Evolutionary conservation across 768 basidiomycete genomes (phyloP).

Genomic region (Erythrobasidium yunnanense): DNA sequence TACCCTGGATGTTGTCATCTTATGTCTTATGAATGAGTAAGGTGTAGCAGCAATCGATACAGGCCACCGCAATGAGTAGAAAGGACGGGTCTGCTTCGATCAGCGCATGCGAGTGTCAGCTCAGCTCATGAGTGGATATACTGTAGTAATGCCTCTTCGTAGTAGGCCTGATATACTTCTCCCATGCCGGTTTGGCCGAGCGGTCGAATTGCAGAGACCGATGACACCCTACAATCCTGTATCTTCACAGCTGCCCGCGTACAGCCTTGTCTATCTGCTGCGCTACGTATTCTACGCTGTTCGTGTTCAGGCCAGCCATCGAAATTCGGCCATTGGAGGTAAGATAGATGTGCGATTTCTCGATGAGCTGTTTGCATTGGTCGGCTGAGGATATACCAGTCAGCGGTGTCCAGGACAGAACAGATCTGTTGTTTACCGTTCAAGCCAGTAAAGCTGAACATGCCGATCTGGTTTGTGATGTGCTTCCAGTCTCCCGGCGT

Average conservation of each 20-base stretch:
- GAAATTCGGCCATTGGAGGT: conserved; percentile 77
- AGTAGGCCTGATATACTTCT: no score
- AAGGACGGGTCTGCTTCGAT: no score
- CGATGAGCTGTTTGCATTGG: conserved; percentile 70
- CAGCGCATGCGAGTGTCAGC: no score
- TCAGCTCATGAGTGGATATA: no score
- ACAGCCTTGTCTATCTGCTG: conserved; percentile 73
- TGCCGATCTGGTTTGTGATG: conserved; percentile 90
- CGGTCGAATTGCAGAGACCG: no score
- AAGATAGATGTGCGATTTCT: conserved; percentile 86
- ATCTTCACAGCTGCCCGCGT: conserved; percentile 46
- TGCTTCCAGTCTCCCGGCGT: conserved; percentile 94
- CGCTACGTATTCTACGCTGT: conserved; percentile 82
- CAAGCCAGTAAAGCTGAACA: conserved; percentile 81
- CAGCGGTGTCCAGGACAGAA: neutral
- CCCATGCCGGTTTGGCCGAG: no score
- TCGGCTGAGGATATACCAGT: conserved; percentile 45
- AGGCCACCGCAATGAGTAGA: no score
- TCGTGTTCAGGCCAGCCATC: conserved; percentile 77
- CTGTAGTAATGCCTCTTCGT: no score
- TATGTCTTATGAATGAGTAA: no score
- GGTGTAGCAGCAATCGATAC: no score
- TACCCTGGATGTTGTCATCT: no score
- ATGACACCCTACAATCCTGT: no score
- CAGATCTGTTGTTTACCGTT: conserved; percentile 37